phyloP scores from a whole-genome alignment of 2,329 filamentous ascomycete species.

The Fusarium tuaranense region DNA sequence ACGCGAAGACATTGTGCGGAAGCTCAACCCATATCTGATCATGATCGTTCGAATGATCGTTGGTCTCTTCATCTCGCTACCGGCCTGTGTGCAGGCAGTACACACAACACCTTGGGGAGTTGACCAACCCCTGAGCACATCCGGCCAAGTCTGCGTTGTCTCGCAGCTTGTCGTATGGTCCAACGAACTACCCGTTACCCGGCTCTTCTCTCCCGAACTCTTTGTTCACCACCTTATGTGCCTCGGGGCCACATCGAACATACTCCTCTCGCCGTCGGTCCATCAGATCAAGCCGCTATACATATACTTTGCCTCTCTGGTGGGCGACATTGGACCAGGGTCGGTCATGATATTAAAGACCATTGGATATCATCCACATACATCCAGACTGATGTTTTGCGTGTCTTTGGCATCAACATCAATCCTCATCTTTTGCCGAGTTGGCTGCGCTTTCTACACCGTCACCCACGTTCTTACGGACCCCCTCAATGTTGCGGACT shows the following conservation, averaged over 20 bases:
- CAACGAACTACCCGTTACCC: conserved; percentile 30
- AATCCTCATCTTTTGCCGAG: conserved; percentile 26
- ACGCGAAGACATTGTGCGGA: conserved; percentile 19
- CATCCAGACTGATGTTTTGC: conserved; percentile 29
- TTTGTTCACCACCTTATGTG: conserved; percentile 44
- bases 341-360: conserved; percentile 35
- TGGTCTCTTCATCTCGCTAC: conserved; percentile 41
- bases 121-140: conserved; percentile 27
- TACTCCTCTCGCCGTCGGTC: conserved; percentile 34
- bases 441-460: conserved; percentile 30
- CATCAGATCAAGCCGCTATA: conserved; percentile 44
- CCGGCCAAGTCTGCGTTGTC: conserved; percentile 40
- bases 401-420: conserved; percentile 26
- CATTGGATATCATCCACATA: conserved; percentile 23
- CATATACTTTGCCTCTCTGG: conserved; percentile 41
- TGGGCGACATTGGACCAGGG: conserved; percentile 39
- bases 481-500: conserved; percentile 36
- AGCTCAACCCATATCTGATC: conserved; percentile 31
- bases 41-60: conserved; percentile 41
- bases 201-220: conserved; percentile 33
- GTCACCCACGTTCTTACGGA: conserved; percentile 33
- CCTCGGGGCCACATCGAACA: conserved; percentile 35
- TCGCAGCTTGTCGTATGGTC: conserved; percentile 42
- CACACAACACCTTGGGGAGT: conserved; percentile 38
- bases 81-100: conserved; percentile 33